Evolutionary conservation across 176 grass and related monocot species (phyloP), one percentile per base, ranked within the genome.

Genomic region (Bothriochloa decipiens): DNA sequence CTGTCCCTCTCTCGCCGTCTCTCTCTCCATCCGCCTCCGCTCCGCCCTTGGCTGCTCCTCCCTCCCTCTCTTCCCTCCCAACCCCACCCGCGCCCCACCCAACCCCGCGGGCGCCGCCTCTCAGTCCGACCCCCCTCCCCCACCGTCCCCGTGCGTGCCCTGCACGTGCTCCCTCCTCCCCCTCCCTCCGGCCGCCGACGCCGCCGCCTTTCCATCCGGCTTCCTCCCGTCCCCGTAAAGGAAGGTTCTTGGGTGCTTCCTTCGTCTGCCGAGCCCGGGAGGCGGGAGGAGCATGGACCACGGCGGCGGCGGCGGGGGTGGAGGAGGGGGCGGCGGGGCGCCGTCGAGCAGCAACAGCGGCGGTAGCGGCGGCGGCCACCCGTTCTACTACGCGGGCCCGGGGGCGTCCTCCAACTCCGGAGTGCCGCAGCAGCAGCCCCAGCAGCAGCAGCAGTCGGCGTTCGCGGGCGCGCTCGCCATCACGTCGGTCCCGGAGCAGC

Each of bases 391-490:
- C 82, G 4, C 89, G 15, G 86, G 76, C 41, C 75, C 80, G 33
- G n/a, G n/a, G n/a, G 71, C 83, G 40, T 84, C 14, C 10, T 69
- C 76, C 81, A 85, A 82, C 87, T 74, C 64, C 70, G 84, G 28
- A 15, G 78, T 74, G 64, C 61, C 36, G 64, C 66, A n/a, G 28
- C 65, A 12, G 5, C 41, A 32, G 10, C 61, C 20, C 45, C 41
- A 63, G 77, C 20, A 22, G 88, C 41, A 63, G 77, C 20, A 22
- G 88, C 66, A 66, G 55, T 98, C 95, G 87, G 76, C 77, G 73
- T 98, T 98, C 86, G 93, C 90, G 68, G 79, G 91, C 36, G 72
- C 91, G 74, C 85, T 92, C 11, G 74, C 91, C 64, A 98, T 88
- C 74, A 65, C 42, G 12, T 80, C 91, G 1, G 74, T 72, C 3